Conservation (phyloP, 768 basidiomycete species). For the Trichaptum fuscoviolaceum region DNA sequence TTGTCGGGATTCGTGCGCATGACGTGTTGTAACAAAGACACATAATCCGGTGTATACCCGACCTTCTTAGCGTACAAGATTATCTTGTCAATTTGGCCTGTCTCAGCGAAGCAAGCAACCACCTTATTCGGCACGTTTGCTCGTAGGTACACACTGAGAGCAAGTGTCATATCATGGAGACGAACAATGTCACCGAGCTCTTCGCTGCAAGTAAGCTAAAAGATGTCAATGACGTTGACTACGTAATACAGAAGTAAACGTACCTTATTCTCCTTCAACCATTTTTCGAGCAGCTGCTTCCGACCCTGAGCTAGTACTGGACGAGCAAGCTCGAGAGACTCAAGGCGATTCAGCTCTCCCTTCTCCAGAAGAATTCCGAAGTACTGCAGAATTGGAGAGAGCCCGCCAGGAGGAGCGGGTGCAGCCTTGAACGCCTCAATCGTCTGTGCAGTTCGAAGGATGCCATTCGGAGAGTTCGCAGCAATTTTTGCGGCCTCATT, state of each 20-base stretch:
- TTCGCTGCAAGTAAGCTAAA: slow-evolving; percentile 92
- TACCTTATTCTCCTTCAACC: slow-evolving; percentile 99
- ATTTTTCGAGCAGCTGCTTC: slow-evolving; percentile 96
- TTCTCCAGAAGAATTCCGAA: slow-evolving; percentile 98
- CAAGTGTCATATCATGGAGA: slow-evolving; percentile 91
- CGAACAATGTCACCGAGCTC: slow-evolving; percentile 98
- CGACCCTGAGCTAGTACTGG: slow-evolving; percentile 94
- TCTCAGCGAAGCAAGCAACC: slow-evolving; percentile 98
- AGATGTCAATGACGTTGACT: background rate
- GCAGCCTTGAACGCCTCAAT: slow-evolving; percentile 98
- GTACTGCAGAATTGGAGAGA: slow-evolving; percentile 96
- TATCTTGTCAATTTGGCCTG: slow-evolving; percentile 98
- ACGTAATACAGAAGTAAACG: slow-evolving; percentile 11
- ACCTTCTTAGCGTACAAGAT: slow-evolving; percentile 97
- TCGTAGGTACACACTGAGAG: slow-evolving; percentile 93
- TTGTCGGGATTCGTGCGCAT: slow-evolving; percentile 97
- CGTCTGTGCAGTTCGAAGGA: slow-evolving; percentile 88
- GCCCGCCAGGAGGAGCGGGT: slow-evolving; percentile 81
- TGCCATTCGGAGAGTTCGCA: slow-evolving; percentile 95
- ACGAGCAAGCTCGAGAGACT: slow-evolving; percentile 91
- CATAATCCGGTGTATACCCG: slow-evolving; percentile 88
- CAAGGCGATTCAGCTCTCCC: slow-evolving; percentile 94
- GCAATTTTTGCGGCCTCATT: slow-evolving; percentile 96
- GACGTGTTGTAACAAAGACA: slow-evolving; percentile 87
- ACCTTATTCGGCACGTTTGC: slow-evolving; percentile 99